Percentiles rank a stretch among this genome's conserved stretches.
Evolutionary conservation across 257 asterid species (phyloP).

Genomic region (Nicotiana noctiflora): DNA sequence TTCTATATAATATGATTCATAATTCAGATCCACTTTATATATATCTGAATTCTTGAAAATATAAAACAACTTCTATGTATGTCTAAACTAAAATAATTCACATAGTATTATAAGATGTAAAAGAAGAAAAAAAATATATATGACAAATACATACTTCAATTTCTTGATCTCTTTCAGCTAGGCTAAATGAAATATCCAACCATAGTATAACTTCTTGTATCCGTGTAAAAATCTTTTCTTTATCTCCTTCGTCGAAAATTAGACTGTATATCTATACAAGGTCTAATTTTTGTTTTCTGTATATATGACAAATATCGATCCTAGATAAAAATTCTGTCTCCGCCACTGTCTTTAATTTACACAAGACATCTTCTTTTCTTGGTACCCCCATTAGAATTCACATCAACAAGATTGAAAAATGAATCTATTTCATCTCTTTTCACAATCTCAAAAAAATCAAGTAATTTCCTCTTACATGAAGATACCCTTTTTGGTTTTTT

Average conservation of each 20-base stretch:
- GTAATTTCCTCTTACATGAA: slow-evolving; percentile 40
- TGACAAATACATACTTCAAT: neutral
- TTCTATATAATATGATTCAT: neutral
- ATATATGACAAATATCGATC: no score
- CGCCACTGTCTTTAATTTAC: neutral
- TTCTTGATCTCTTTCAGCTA: neutral
- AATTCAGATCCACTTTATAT: neutral
- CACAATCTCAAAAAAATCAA: slow-evolving; percentile 28
- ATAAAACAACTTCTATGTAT: neutral
- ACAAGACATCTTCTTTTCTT: slow-evolving; percentile 29
- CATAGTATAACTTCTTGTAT: no score
- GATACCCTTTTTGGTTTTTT: slow-evolving; percentile 31
- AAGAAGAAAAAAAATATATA: neutral
- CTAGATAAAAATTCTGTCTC: neutral
- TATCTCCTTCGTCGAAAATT: no score
- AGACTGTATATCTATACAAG: no score
- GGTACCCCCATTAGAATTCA: neutral
- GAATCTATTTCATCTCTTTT: slow-evolving; percentile 36
- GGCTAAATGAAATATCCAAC: no score
- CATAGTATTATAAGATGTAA: neutral
- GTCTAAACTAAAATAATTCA: neutral
- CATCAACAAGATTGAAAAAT: slow-evolving; percentile 25
- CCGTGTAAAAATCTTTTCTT: neutral
- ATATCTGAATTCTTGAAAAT: neutral
- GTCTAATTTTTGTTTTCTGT: no score